Evolutionary conservation across 2,329 filamentous ascomycete species (phyloP), one percentile per base, ranked within the genome.

Genomic region (Metarhizium brunneum): DNA sequence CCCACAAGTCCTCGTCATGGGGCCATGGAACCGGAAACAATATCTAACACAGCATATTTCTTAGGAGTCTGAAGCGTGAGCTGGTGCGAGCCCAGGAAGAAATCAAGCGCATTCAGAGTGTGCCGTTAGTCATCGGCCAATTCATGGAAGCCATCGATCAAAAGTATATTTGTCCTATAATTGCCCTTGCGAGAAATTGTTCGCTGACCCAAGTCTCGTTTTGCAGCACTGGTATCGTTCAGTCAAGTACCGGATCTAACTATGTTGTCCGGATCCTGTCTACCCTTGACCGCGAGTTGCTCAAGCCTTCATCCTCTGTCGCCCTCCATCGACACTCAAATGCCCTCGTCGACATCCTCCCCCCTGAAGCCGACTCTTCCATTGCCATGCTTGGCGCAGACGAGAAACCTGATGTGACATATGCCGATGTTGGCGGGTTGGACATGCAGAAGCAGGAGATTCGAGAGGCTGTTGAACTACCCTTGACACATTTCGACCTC

Each of bases 391-490:
- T 99, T 54, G 92, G 92, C 58, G 82, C 87, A 56, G 89, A 96
- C 68, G 94, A 99, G 82, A 99, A 97, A 81, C 94, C 94, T 38
- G 94, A 99, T 72, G 90, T 99, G 58, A 95, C 92, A 47, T 99
- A 99, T 67, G 92, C 92, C 59, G 94, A 99, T 72, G 94, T 99
- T 59, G 94, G 94, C 78, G 94, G 94, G 51, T 76, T 97, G 62
- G 94, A 99, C 67, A 99, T 99, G 94, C 94, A 99, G 76, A 99
- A 99, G 79, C 94, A 99, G 76, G 94, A 99, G 74, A 99, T 99
- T 62, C 84, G 94, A 62, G 94, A 99, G 76, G 94, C 94, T 11
- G 94, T 99, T 54, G 94, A 99, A 79, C 80, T 99, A 61, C 94
- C 94, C 38, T 80, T 99, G 65, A 96, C 92, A 59, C 94, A 97